Evolutionary conservation across 169 alveolate genomes (phyloP), one percentile per base, ranked within the genome.

Genomic region (Plasmodium sp.): DNA sequence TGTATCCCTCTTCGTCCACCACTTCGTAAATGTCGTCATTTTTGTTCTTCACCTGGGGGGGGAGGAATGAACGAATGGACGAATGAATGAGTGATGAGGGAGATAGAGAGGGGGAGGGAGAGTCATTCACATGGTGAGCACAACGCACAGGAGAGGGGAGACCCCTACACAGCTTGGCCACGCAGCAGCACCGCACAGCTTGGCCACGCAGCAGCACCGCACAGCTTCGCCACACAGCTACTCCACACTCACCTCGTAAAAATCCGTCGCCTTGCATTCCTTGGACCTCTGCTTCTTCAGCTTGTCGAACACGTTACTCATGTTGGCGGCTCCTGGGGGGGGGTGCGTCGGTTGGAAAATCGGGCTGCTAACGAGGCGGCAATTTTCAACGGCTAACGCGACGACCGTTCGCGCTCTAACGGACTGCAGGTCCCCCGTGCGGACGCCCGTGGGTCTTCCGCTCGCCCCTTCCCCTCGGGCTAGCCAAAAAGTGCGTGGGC

Each of bases 191-290:
- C n/a, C 36, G 58, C 58, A 22, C 36, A 80, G 33, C 48, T 12
- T 18, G 27, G 27, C 27, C 27, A 22, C 27, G 27, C 27, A 22
- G 27, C 0, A 22, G 27, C 67, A 39, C n/a, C 36, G 58, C 58
- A 22, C 36, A 80, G 33, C 48, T 12, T 18, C 41, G 33, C 9
- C 31, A 34, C 58, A 22, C 36, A 80, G 33, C 48, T 12, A 9
- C 41, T 14, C 9, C 31, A 34, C 10, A 36, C 75, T 31, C 34
- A 88, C 94, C 90, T 88, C 92, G 77, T 91, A 91, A 91, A 91
- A 82, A 71, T 91, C 95, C 2, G 95, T 91, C 22, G 85, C 95
- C 51, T 91, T 91, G 84, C 92, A 91, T 80, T 91, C 95, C 16
- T 91, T 91, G 27, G 92, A 91, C 62, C 95, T 80, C 79, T 91